Conservation (phyloP, 1,139 yeast genomes). For the Hyphopichia wangnamkhiaoensis region DNA sequence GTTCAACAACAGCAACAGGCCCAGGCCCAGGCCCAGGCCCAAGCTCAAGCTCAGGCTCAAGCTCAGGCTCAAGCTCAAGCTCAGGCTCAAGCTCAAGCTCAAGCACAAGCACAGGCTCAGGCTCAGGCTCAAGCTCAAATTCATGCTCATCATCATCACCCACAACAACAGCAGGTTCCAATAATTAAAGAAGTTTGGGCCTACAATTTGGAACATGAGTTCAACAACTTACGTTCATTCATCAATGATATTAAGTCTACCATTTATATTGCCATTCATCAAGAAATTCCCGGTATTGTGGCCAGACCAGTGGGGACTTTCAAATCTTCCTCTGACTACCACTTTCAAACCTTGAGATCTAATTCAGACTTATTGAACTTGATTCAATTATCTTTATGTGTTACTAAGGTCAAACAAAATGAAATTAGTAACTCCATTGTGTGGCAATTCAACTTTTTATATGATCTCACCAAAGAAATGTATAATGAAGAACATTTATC, state of each 20-base stretch:
- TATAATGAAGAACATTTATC: slow-evolving; percentile 76
- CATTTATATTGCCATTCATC: slow-evolving; percentile 70
- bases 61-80: slow-evolving; percentile 12
- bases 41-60: slow-evolving; percentile 12
- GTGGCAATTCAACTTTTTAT: slow-evolving; percentile 94
- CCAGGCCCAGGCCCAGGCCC: slow-evolving; percentile 7
- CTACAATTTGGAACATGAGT: slow-evolving; percentile 79
- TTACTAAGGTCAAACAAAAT: slow-evolving; percentile 72
- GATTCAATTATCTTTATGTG: slow-evolving; percentile 85
- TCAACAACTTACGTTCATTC: slow-evolving; percentile 69
- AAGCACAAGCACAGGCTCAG: slow-evolving; percentile 10
- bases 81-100: slow-evolving; percentile 9
- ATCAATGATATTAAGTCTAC: slow-evolving; percentile 61
- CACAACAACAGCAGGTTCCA: slow-evolving; percentile 31
- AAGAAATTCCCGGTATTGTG: slow-evolving; percentile 94
- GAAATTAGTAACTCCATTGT: slow-evolving; percentile 68
- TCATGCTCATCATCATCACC: slow-evolving; percentile 4
- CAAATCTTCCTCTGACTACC: slow-evolving; percentile 87
- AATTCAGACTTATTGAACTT: slow-evolving; percentile 86
- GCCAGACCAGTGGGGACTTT: slow-evolving; percentile 97
- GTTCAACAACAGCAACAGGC: slow-evolving; percentile 12
- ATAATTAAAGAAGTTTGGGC: slow-evolving; percentile 78
- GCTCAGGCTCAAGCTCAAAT: slow-evolving; percentile 7
- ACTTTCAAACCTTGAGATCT: slow-evolving; percentile 90
- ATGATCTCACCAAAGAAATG: slow-evolving; percentile 79